These are phyloP conservation scores for Pythium periplocum DNA, from an alignment of 352 stramenopile species.

Conservation along the genomic window DNA sequence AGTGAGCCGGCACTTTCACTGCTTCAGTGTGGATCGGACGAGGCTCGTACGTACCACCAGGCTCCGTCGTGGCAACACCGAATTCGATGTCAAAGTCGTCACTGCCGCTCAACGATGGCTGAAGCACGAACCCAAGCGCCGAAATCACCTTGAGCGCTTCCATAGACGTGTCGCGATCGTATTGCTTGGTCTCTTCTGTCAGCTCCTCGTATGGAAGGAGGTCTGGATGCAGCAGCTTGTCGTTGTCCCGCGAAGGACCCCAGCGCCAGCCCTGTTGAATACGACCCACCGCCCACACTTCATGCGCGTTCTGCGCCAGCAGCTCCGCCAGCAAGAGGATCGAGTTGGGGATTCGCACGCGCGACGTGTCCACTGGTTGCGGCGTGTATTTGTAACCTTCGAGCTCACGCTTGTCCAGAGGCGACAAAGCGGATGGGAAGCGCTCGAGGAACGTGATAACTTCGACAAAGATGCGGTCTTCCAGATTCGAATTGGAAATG, in stretches of 20 bases:
- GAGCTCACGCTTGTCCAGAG: conserved; percentile 73
- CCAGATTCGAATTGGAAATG: conserved; percentile 51
- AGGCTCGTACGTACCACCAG: conserved; percentile 53
- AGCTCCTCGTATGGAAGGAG: conserved; percentile 68
- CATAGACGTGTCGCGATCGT: conserved; percentile 78
- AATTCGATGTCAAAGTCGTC: conserved; percentile 60
- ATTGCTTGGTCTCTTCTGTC: conserved; percentile 74
- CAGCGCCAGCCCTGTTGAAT: conserved; percentile 68
- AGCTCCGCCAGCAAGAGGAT: conserved; percentile 60
- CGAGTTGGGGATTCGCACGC: conserved; percentile 57
- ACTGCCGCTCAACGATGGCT: conserved; percentile 31
- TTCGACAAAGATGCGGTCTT: conserved; percentile 63
- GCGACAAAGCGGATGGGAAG: conserved; percentile 57
- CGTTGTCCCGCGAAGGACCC: conserved; percentile 58
- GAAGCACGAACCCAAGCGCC: conserved; percentile 62
- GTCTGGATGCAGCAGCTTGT: conserved; percentile 59
- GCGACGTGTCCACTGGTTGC: conserved; percentile 50
- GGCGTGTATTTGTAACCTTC: conserved; percentile 79
- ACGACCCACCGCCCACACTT: conserved; percentile 74
- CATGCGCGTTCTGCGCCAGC: conserved; percentile 70
- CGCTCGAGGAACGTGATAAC: conserved; percentile 76
- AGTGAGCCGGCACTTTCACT: conserved; percentile 49
- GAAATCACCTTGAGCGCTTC: conserved; percentile 75
- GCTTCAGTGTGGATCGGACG: conserved; percentile 58
- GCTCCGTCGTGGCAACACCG: conserved; percentile 23